These are phyloP conservation scores for Antrodiella citrinella DNA, from an alignment of 768 basidiomycete species.

Conservation along the genomic window DNA sequence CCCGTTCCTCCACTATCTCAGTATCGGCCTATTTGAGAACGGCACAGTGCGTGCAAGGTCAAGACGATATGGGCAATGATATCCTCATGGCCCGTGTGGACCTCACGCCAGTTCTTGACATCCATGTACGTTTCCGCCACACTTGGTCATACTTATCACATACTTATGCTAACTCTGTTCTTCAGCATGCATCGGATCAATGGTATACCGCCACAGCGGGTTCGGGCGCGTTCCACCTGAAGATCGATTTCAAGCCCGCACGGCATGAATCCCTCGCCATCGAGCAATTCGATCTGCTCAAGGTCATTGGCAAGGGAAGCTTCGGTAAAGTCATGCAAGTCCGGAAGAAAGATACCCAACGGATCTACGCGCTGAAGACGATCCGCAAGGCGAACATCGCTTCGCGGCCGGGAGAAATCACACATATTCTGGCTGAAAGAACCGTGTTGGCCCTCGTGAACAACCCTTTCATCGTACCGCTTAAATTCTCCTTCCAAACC, in stretches of 20 bases:
- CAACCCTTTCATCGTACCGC: slow-evolving; percentile 97
- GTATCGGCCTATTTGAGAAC: slow-evolving; percentile 90
- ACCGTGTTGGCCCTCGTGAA: slow-evolving; percentile 96
- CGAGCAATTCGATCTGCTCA: slow-evolving; percentile 92
- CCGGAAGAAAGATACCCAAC: slow-evolving; percentile 95
- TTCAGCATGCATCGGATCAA: slow-evolving; percentile 78
- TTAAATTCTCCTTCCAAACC: slow-evolving; percentile 98
- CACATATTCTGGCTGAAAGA: slow-evolving; percentile 94
- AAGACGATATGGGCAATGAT: slow-evolving; percentile 97
- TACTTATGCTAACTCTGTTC: too few species aligned
- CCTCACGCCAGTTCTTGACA: slow-evolving; percentile 75
- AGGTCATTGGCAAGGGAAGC: slow-evolving; percentile 95
- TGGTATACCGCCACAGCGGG: slow-evolving; percentile 84
- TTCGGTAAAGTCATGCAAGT: slow-evolving; percentile 99
- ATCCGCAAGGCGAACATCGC: slow-evolving; percentile 98
- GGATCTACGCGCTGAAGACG: slow-evolving; percentile 97
- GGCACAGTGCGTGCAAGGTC: slow-evolving; percentile 56
- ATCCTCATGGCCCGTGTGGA: slow-evolving; percentile 89
- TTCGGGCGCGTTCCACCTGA: slow-evolving; percentile 89
- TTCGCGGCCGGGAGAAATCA: slow-evolving; percentile 92
- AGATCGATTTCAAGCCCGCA: slow-evolving; percentile 87
- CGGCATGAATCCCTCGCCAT: slow-evolving; percentile 85
- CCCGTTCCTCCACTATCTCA: slow-evolving; percentile 85
- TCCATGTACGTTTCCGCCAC: slow-evolving; percentile 42
- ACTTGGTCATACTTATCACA: slow-evolving; percentile 10